Conservation (phyloP, 2,329 filamentous ascomycete species). For the Penicillium sp. region DNA sequence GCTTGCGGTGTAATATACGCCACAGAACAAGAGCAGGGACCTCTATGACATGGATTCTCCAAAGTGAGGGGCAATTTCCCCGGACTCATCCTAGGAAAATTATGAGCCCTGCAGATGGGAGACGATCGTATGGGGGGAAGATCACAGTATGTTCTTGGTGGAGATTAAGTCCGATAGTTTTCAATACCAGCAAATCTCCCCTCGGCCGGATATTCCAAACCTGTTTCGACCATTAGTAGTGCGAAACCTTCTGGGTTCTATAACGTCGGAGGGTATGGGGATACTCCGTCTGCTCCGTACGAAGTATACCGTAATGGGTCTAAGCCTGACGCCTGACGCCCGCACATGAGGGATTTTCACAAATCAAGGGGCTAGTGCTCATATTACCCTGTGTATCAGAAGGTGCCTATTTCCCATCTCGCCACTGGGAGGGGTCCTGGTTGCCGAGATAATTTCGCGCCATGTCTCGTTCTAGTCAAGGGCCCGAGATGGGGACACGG, state of each 20-base stretch:
- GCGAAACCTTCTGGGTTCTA: background rate
- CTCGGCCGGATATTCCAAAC: background rate
- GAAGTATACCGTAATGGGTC: background rate
- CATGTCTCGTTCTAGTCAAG: conserved; percentile 17
- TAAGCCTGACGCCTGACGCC: background rate
- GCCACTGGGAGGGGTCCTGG: background rate
- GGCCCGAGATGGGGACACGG: conserved; percentile 10
- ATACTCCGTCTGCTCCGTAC: background rate
- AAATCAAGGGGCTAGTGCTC: conserved; percentile 1
- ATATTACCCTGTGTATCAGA: conserved; percentile 9
- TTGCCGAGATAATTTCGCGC: conserved; percentile 10
- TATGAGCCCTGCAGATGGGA: conserved; percentile 11
- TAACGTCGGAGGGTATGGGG: background rate
- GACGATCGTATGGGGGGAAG: conserved; percentile 16
- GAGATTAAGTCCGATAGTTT: background rate
- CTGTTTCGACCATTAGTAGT: background rate
- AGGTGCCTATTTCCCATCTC: conserved; percentile 1
- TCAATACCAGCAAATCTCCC: background rate
- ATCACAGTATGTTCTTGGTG: background rate
- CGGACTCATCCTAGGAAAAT: conserved; percentile 3
- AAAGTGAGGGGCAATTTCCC: conserved; percentile 13
- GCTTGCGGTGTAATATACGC: conserved; percentile 10
- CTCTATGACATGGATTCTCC: conserved; percentile 2
- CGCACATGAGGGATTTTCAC: conserved; percentile 6
- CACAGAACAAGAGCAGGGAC: conserved; percentile 5